These are phyloP conservation scores for Cordyceps cateniannulata DNA, from an alignment of 2,329 filamentous ascomycete species.

Conservation along the genomic window DNA sequence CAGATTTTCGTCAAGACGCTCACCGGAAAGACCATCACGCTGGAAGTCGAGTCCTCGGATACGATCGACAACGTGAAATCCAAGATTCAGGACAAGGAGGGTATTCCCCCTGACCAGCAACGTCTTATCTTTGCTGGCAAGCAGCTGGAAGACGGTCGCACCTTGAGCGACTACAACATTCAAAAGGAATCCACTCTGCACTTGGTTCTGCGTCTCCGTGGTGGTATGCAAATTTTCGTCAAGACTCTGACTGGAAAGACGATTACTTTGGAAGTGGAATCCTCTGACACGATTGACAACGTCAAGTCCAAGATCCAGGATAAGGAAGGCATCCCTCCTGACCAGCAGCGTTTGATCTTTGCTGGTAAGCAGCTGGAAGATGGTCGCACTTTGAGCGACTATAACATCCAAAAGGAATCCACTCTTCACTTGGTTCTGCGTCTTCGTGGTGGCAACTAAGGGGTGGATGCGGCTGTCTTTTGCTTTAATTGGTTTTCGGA, in stretches of 20 bases:
- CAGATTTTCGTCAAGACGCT: constrained; percentile 84
- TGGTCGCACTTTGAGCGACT: constrained; percentile 81
- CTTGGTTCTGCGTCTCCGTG: constrained; percentile 72
- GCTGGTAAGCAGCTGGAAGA: constrained; percentile 95
- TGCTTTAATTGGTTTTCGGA: not conserved
- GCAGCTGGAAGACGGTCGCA: constrained; percentile 82
- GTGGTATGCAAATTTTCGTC: constrained; percentile 73
- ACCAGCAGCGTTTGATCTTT: constrained; percentile 94
- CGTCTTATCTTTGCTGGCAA: constrained; percentile 42
- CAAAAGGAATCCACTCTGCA: constrained; percentile 85
- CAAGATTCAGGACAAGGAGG: constrained; percentile 92
- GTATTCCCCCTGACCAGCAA: constrained; percentile 91
- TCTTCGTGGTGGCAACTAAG: constrained; percentile 69
- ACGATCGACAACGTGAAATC: constrained; percentile 87
- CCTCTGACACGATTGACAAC: constrained; percentile 88
- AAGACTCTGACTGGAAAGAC: constrained; percentile 91
- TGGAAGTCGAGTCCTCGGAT: constrained; percentile 48
- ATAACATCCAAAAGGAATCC: constrained; percentile 94
- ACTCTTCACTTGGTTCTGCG: constrained; percentile 82
- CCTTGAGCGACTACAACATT: constrained; percentile 92
- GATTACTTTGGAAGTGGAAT: constrained; percentile 87
- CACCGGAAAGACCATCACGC: constrained; percentile 88
- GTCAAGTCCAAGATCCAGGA: constrained; percentile 98
- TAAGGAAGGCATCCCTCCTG: constrained; percentile 94
- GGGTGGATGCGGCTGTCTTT: constrained; percentile 22